Base-by-base conservation (phyloP, 2,329 filamentous ascomycete species). In the Cladosporium sp. region DNA sequence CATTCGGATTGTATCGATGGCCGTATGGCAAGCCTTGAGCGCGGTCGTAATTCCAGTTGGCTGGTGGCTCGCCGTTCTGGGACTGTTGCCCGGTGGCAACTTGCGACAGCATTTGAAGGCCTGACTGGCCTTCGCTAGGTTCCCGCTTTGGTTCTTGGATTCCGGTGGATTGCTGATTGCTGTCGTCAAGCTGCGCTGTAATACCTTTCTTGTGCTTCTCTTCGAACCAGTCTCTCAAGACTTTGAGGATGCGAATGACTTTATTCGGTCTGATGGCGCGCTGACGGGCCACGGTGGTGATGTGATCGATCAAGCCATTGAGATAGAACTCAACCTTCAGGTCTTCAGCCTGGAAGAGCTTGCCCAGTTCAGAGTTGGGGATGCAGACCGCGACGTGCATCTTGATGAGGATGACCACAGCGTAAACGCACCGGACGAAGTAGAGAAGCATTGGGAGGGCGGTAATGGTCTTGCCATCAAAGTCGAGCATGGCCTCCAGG, bases 361-460 rank as follows among this genome's bases (percentile, higher is more conserved):
- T 78, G 50, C 76, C 74, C 1, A 82, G 71, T 63, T 81, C 78
- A 19, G 68, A 72, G 19, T 73, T 73, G 3, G 78, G 77, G n/a
- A 72, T 74, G 3, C 74, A 77, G 6, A 79, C 75, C 1, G 80
- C 80, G 48, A 83, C 80, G 70, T 81, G 83, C 74, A 85, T 78
- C 64, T 84, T 84, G 70, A 84, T 82, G 7, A 85, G 73, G 32
- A 83, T 78, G 5, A 84, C 79, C 20, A 82, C 75, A 13, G 81
- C 79, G 64, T 84, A 84, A 10, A 80, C 78, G 47, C 79, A 76
- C 36, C 81, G 77, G 17, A 83, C 80, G 65, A 82, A 67, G 45
- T 62, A 67, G 4, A 68, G 58, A 45, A 79, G 76, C 47, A 79
- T 77, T 7, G 78, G 78, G 4, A 80, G 62, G 0, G 71, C 71